Evolutionary conservation across 768 basidiomycete genomes (phyloP).

Genomic region (Hygrocybe punicea): DNA sequence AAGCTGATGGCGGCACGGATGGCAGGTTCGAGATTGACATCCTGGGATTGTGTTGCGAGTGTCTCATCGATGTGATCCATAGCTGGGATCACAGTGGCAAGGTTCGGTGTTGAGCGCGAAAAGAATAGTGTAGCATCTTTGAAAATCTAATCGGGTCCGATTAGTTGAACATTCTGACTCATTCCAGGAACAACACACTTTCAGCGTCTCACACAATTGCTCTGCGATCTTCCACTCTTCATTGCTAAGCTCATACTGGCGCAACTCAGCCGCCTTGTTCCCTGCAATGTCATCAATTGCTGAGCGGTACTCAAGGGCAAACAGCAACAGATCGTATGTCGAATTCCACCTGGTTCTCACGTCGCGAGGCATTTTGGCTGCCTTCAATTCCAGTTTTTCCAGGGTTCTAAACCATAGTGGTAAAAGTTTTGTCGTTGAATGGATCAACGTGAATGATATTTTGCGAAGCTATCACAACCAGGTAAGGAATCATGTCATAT

Average conservation of each 20-base stretch:
- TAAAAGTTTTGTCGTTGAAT: constrained; percentile 30
- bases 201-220: constrained; percentile 23
- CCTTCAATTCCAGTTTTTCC: constrained; percentile 3
- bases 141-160: constrained; percentile 15
- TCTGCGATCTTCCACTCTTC: constrained; percentile 26
- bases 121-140: constrained; percentile 25
- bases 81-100: too few relatives aligned
- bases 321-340: constrained; percentile 31
- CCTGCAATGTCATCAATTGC: constrained; percentile 23
- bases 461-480: constrained; percentile 17
- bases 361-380: constrained; percentile 29
- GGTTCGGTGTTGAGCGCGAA: constrained; percentile 10
- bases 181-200: constrained; percentile 14
- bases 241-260: constrained; percentile 15
- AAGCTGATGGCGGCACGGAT: constrained; percentile 17
- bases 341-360: constrained; percentile 38
- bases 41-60: constrained; percentile 8
- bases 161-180: background rate
- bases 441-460: constrained; percentile 21
- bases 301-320: constrained; percentile 25
- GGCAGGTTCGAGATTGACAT: constrained; percentile 2
- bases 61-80: constrained; percentile 17
- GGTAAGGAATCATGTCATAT: background rate
- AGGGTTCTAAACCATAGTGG: constrained; percentile 28
- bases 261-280: constrained; percentile 9